Evolutionary conservation across 2,329 filamentous ascomycete species (phyloP).

Genomic region (Fusarium secorum): DNA sequence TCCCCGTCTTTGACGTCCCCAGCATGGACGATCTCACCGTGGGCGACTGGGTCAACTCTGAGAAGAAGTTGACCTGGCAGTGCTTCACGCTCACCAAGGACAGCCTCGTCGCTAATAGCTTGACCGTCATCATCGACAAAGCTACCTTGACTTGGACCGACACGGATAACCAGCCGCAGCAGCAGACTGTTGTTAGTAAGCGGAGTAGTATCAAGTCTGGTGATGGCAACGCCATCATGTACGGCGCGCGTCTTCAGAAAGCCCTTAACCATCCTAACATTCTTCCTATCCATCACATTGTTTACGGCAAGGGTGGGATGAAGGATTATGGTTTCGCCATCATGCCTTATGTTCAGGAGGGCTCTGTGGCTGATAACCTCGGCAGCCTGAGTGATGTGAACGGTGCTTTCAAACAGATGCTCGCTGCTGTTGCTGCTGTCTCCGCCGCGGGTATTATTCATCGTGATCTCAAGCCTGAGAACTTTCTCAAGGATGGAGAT

Average conservation of each 20-base stretch:
- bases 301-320: background rate
- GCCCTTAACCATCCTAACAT: background rate
- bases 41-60: background rate
- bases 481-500: slow-evolving; percentile 20
- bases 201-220: background rate
- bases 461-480: slow-evolving; percentile 17
- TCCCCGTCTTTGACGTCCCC: slow-evolving; percentile 7
- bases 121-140: slow-evolving; percentile 2
- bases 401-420: slow-evolving; percentile 13
- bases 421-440: slow-evolving; percentile 13
- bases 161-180: background rate
- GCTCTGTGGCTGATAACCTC: slow-evolving; percentile 7
- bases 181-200: slow-evolving; percentile 9
- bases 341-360: slow-evolving; percentile 8
- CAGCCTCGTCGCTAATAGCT: background rate
- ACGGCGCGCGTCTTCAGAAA: slow-evolving; percentile 1
- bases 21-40: background rate
- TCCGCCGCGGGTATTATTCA: slow-evolving; percentile 8
- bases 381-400: slow-evolving; percentile 1
- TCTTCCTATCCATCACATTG: slow-evolving; percentile 1
- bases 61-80: slow-evolving; percentile 4
- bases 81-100: slow-evolving; percentile 7
- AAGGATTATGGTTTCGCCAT: slow-evolving; percentile 2
- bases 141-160: background rate
- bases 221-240: background rate